Evolutionary conservation across 2,329 filamentous ascomycete species (phyloP), one percentile per base, ranked within the genome.

Genomic region (Mycosphaerella arachidis): DNA sequence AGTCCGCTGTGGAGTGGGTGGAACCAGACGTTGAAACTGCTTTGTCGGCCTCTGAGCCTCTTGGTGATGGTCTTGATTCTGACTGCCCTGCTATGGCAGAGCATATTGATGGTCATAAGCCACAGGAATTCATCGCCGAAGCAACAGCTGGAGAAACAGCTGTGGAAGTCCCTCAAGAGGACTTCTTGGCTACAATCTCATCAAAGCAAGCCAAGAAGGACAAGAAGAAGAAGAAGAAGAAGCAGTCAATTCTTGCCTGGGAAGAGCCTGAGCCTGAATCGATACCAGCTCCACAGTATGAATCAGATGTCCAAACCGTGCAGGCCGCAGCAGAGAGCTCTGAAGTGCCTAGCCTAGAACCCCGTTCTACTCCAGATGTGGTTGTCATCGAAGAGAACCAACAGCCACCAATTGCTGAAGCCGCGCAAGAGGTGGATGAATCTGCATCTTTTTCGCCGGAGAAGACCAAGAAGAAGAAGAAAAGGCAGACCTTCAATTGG

Each of bases 401-500:
- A n/a, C 40, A n/a, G 13, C 40, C 40, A 43, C 40, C 13, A 3
- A 43, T 43, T 7, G 18, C 30, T 24, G 33, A 55, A 30, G 20
- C 35, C 10, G 20, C 20, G 18, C 53, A 18, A 31, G 27, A 27
- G 8, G 53, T 7, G 12, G 27, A 35, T 20, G 50, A 35, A 1
- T n/a, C 35, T 18, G 50, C 50, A 18, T 33, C 48, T 16, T 10
- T 27, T 1, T 56, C 58, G 24, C 71, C 71, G 58, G 67, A 70
- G 60, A 70, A 71, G 37, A 75, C 75, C 65, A 78, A 77, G 57
- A 72, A 76, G 48, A 76, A 77, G 63, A 70, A 68, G 45, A 65
- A 64, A 40, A 55, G 52, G n/a, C 50, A 52, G n/a, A 20, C 10
- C 16, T 12, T 54, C n/a, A 45, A 40, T 13, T 61, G 60, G 63